phyloP scores from a whole-genome alignment of 768 basidiomycete species.

The Auriscalpium microsporum region DNA sequence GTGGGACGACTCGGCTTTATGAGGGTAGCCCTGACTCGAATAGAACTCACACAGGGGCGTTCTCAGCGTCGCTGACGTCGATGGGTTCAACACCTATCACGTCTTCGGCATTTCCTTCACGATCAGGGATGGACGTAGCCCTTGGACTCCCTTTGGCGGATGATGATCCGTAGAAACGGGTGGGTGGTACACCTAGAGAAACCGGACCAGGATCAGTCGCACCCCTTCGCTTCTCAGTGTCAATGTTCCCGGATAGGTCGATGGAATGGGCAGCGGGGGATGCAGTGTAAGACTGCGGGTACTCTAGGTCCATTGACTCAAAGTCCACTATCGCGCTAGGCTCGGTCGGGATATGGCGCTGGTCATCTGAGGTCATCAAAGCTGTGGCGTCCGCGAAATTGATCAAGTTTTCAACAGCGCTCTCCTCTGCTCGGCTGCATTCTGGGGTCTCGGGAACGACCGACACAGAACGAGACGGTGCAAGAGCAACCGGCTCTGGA shows the following conservation, averaged over 20 bases:
- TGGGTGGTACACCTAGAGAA: not conserved
- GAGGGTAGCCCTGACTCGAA: slow-evolving; percentile 4
- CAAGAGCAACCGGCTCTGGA: too few relatives aligned
- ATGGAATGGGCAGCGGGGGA: too few relatives aligned
- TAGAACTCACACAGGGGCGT: not conserved
- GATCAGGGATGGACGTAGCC: too few relatives aligned
- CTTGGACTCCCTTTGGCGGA: too few relatives aligned
- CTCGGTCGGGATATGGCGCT: not conserved
- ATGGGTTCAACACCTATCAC: not conserved
- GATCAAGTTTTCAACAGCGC: slow-evolving; percentile 12
- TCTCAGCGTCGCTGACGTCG: not conserved
- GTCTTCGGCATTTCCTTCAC: not conserved
- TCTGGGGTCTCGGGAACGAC: slow-evolving; percentile 3
- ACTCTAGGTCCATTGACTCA: too few relatives aligned
- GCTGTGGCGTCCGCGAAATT: not conserved
- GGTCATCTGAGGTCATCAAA: not conserved
- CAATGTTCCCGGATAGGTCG: too few relatives aligned
- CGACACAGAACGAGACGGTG: not conserved
- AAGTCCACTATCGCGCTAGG: not conserved
- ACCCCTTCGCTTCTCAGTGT: too few relatives aligned
- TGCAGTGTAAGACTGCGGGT: too few relatives aligned
- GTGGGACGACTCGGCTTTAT: not conserved
- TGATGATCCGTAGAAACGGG: not conserved
- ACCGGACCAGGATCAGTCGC: too few relatives aligned
- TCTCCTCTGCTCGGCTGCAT: slow-evolving; percentile 11